Conservation (phyloP, 805 yeast species). For the Helenozyma rhizophorensis region DNA sequence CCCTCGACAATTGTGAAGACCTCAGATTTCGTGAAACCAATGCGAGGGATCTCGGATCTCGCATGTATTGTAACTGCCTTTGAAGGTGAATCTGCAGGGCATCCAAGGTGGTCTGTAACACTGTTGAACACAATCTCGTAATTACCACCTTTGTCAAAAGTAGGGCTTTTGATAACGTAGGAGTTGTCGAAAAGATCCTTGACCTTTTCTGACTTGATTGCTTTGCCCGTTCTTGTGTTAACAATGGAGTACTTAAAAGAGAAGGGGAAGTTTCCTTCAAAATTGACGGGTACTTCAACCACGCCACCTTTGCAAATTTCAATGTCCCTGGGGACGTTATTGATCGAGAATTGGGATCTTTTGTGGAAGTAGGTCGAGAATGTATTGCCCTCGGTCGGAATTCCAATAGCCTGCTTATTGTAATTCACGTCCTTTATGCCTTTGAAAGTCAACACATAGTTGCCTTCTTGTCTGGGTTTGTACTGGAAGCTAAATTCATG, state of each 20-base stretch:
- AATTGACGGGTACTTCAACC: slow-evolving; percentile 44
- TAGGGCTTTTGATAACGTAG: slow-evolving; percentile 49
- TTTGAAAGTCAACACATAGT: slow-evolving; percentile 68
- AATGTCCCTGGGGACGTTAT: slow-evolving; percentile 17
- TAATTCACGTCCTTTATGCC: slow-evolving; percentile 56
- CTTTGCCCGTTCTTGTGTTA: slow-evolving; percentile 31
- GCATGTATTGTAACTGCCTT: slow-evolving; percentile 62
- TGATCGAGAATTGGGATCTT: slow-evolving; percentile 46
- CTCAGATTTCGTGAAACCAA: slow-evolving; percentile 25
- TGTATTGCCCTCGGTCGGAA: slow-evolving; percentile 40
- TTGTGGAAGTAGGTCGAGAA: slow-evolving; percentile 70
- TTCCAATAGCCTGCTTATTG: slow-evolving; percentile 39
- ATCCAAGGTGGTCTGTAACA: slow-evolving; percentile 70
- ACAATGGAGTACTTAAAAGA: slow-evolving; percentile 63
- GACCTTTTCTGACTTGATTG: slow-evolving; percentile 26
- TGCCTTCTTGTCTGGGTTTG: slow-evolving; percentile 78
- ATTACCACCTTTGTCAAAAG: slow-evolving; percentile 64
- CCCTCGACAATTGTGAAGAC: slow-evolving; percentile 55
- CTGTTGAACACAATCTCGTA: slow-evolving; percentile 60
- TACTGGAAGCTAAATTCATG: slow-evolving; percentile 45
- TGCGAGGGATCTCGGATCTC: slow-evolving; percentile 61
- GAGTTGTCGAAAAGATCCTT: slow-evolving; percentile 21
- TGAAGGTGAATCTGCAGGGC: slow-evolving; percentile 64
- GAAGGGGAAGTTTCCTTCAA: slow-evolving; percentile 82
- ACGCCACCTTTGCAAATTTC: slow-evolving; percentile 28